Evolutionary conservation across 495 filamentous ascomycete species (phyloP).

Genomic region (Cercophora newfieldiana): DNA sequence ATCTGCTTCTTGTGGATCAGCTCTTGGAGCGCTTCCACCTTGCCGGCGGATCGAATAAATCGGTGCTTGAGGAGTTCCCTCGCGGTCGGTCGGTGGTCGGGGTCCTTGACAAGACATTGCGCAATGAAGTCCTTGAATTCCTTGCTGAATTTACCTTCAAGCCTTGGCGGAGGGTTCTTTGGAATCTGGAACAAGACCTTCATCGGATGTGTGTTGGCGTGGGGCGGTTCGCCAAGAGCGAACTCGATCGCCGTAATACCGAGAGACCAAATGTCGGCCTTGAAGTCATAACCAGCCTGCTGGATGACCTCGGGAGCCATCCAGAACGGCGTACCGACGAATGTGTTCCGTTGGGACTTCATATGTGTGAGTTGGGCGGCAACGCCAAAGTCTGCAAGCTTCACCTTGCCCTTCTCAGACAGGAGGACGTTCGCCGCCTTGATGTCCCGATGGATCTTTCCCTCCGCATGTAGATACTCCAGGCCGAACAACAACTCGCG

Average conservation of each 20-base stretch:
- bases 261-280: conserved; percentile 96
- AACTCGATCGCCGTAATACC: conserved; percentile 96
- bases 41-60: conserved; percentile 83
- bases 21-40: conserved; percentile 81
- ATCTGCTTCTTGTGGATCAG: conserved; percentile 81
- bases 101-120: conserved; percentile 86
- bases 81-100: conserved; percentile 78
- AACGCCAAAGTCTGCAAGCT: conserved; percentile 96
- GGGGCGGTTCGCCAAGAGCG: conserved; percentile 87
- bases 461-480: conserved; percentile 91
- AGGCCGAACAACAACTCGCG: conserved; percentile 85
- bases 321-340: conserved; percentile 99
- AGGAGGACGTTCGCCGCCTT: conserved; percentile 94
- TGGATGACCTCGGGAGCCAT: conserved; percentile 99
- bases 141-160: conserved; percentile 85
- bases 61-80: conserved; percentile 88
- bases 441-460: conserved; percentile 96
- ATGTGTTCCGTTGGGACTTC: conserved; percentile 96
- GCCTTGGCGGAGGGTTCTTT: conserved; percentile 79
- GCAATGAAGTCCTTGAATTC: conserved; percentile 93
- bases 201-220: conserved; percentile 93
- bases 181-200: conserved; percentile 98
- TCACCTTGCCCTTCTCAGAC: conserved; percentile 85
- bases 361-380: conserved; percentile 96
- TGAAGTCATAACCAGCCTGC: conserved; percentile 94